Conservation (phyloP, 805 yeast species). For the Candida nonsorbophila region DNA sequence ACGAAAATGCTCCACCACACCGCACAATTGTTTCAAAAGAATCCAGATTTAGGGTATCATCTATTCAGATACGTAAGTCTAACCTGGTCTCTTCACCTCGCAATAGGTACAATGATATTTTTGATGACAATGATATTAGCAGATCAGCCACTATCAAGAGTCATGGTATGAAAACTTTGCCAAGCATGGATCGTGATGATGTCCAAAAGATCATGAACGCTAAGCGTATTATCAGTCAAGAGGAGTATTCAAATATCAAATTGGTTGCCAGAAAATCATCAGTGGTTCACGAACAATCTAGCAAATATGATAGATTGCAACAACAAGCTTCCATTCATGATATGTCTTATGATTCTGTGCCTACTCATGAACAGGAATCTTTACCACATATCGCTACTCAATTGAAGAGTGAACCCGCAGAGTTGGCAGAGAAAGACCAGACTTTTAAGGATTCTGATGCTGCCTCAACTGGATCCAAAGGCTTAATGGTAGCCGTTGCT, state of each 20-base stretch:
- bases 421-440: slow-evolving; percentile 23
- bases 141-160: slow-evolving; percentile 35
- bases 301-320: slow-evolving; percentile 21
- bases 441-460: slow-evolving; percentile 20
- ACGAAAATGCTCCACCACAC: background rate
- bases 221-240: slow-evolving; percentile 34
- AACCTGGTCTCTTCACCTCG: slow-evolving; percentile 30
- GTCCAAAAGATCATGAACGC: slow-evolving; percentile 34
- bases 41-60: slow-evolving; percentile 36
- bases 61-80: slow-evolving; percentile 30
- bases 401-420: slow-evolving; percentile 22
- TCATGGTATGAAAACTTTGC: slow-evolving; percentile 44
- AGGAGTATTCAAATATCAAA: slow-evolving; percentile 33
- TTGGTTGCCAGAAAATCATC: slow-evolving; percentile 22
- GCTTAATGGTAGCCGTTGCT: slow-evolving; percentile 2
- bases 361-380: slow-evolving; percentile 10
- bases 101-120: slow-evolving; percentile 30
- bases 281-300: slow-evolving; percentile 18
- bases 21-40: slow-evolving; percentile 3
- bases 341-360: slow-evolving; percentile 13
- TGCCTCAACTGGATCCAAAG: slow-evolving; percentile 1
- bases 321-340: slow-evolving; percentile 30
- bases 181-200: slow-evolving; percentile 45
- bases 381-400: slow-evolving; percentile 38
- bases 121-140: slow-evolving; percentile 8